phyloP scores from a whole-genome alignment of 352 stramenopile species.

The Peronosclerospora sorghi region DNA sequence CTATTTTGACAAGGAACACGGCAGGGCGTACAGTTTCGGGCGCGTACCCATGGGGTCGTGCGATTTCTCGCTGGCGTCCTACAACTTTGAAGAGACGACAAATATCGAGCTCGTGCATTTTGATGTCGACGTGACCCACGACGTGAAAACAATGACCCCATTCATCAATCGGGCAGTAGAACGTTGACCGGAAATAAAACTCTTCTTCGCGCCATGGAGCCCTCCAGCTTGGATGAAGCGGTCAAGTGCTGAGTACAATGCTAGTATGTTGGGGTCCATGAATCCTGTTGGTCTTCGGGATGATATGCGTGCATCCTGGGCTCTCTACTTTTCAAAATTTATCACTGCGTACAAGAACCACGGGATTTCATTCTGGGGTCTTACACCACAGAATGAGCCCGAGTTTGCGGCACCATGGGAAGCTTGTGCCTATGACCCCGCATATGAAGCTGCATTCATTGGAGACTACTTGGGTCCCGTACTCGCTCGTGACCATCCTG shows the following conservation, averaged over 20 bases:
- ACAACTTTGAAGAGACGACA: constrained; percentile 78
- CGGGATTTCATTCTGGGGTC: constrained; percentile 76
- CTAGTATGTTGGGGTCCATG: constrained; percentile 52
- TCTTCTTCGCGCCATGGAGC: constrained; percentile 30
- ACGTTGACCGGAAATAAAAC: constrained; percentile 48
- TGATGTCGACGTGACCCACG: constrained; percentile 54
- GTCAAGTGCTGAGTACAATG: constrained; percentile 11
- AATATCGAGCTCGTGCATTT: constrained; percentile 64
- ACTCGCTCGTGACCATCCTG: constrained; percentile 74
- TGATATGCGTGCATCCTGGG: constrained; percentile 61
- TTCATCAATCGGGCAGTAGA: constrained; percentile 59
- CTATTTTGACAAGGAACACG: constrained; percentile 78
- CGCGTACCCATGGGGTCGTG: constrained; percentile 86
- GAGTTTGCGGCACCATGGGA: constrained; percentile 69
- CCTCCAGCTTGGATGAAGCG: constrained; percentile 2
- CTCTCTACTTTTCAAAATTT: constrained; percentile 88
- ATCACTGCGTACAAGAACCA: constrained; percentile 85
- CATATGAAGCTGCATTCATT: constrained; percentile 75
- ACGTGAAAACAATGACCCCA: constrained; percentile 72
- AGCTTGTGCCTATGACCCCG: constrained; percentile 46
- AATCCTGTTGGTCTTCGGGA: constrained; percentile 35
- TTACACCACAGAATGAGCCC: constrained; percentile 88
- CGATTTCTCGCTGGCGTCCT: constrained; percentile 83
- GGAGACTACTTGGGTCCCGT: constrained; percentile 74
- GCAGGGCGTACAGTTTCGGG: constrained; percentile 79